phyloP scores from a whole-genome alignment of 1,284 basidiomycete genomes.

The Ganoderma multipileum region DNA sequence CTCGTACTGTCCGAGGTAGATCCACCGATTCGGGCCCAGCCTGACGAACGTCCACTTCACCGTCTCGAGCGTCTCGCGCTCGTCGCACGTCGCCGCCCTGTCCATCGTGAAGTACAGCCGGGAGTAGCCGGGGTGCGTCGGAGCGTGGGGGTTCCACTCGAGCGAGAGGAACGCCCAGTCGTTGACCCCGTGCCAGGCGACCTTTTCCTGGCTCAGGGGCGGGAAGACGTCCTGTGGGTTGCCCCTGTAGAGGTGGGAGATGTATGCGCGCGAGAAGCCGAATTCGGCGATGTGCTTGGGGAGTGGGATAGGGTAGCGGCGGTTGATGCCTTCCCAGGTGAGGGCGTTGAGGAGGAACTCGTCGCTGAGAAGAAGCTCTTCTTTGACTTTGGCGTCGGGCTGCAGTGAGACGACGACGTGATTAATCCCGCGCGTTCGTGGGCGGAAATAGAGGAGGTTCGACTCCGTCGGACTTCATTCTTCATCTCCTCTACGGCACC shows the following conservation, averaged over 20 bases:
- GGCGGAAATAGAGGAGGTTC: background rate
- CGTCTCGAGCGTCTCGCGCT: background rate
- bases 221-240: constrained; percentile 40
- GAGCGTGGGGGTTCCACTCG: constrained; percentile 16
- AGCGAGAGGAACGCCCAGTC: constrained; percentile 19
- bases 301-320: constrained; percentile 22
- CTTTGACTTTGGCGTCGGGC: constrained; percentile 22
- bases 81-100: background rate
- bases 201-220: background rate
- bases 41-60: constrained; percentile 10
- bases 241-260: constrained; percentile 43
- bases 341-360: constrained; percentile 16
- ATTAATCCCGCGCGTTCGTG: background rate
- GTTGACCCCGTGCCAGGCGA: constrained; percentile 16
- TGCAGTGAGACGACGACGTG: background rate
- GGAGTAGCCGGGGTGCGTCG: constrained; percentile 12
- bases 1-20: constrained; percentile 18
- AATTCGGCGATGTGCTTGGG: constrained; percentile 12
- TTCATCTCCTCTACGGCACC: constrained; percentile 12
- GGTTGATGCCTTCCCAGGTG: constrained; percentile 17
- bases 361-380: constrained; percentile 18
- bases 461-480: constrained; percentile 2
- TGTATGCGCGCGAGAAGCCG: constrained; percentile 38
- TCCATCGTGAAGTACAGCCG: constrained; percentile 7
- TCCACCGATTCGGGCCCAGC: background rate